Conservation (phyloP, 2,329 filamentous ascomycete species). For the Bipolaris gigantea region DNA sequence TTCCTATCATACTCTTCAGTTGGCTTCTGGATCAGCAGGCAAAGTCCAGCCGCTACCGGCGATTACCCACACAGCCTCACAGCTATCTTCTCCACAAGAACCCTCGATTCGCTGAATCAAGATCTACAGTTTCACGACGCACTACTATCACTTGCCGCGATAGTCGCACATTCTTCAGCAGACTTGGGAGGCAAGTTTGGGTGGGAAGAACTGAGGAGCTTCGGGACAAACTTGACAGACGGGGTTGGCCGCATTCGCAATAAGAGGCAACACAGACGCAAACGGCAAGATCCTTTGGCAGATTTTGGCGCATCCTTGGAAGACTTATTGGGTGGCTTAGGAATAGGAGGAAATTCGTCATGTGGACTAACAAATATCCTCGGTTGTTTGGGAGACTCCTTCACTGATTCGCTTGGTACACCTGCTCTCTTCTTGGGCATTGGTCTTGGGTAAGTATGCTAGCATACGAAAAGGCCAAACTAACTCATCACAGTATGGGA, state of each 20-base stretch:
- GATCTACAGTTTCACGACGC: slow-evolving; percentile 27
- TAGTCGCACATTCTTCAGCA: slow-evolving; percentile 25
- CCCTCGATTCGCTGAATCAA: slow-evolving; percentile 29
- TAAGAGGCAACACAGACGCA: background rate
- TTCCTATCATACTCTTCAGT: slow-evolving; percentile 24
- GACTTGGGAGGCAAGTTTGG: slow-evolving; percentile 21
- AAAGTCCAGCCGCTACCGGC: background rate
- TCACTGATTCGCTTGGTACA: slow-evolving; percentile 23
- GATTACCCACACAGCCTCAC: slow-evolving; percentile 10
- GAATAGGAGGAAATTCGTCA: slow-evolving; percentile 11
- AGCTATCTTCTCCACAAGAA: slow-evolving; percentile 22
- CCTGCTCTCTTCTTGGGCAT: slow-evolving; percentile 37
- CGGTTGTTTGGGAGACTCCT: slow-evolving; percentile 12
- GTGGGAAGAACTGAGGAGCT: slow-evolving; percentile 14
- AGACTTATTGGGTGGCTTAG: slow-evolving; percentile 3
- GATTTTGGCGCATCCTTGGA: slow-evolving; percentile 12
- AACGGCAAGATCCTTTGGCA: slow-evolving; percentile 15
- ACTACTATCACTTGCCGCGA: slow-evolving; percentile 27
- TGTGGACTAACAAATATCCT: slow-evolving; percentile 19
- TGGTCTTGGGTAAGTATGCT: slow-evolving; percentile 29
- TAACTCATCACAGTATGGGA: slow-evolving; percentile 28
- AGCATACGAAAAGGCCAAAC: background rate
- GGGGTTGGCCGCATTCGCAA: slow-evolving; percentile 17
- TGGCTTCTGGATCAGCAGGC: slow-evolving; percentile 21
- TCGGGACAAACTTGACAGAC: slow-evolving; percentile 22